phyloP scores from a whole-genome alignment of 768 basidiomycete genomes.

The Kwoniella bestiolae region DNA sequence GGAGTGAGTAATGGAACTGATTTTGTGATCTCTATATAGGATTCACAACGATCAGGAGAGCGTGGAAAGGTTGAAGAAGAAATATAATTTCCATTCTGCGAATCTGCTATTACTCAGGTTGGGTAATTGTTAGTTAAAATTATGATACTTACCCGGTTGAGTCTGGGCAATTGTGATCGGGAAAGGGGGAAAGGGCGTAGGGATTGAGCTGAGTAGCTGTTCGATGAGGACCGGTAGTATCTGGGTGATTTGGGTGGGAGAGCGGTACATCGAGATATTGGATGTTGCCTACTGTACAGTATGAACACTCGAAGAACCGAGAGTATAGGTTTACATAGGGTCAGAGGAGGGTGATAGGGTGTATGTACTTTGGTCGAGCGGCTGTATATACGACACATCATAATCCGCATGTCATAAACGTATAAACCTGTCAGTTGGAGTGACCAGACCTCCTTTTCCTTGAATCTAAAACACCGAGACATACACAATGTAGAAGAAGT shows the following conservation, averaged over 20 bases:
- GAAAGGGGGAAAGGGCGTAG: too few species aligned
- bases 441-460: neutral
- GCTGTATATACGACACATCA: neutral
- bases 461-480: neutral
- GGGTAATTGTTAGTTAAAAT: conserved; percentile 36
- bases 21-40: neutral
- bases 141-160: too few species aligned
- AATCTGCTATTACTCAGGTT: conserved; percentile 48
- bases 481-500: too few species aligned
- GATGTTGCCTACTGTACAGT: too few species aligned
- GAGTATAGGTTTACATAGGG: too few species aligned
- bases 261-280: too few species aligned
- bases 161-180: too few species aligned
- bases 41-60: conserved; percentile 51
- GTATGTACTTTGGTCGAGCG: neutral
- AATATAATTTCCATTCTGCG: conserved; percentile 46
- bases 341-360: too few species aligned
- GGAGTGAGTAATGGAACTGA: neutral
- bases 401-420: neutral
- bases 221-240: too few species aligned
- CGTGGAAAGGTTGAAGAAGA: conserved; percentile 47
- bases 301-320: too few species aligned
- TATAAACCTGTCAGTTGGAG: neutral
- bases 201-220: too few species aligned
- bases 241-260: too few species aligned